phyloP scores from a whole-genome alignment of 305 asterid species.

The Salvia sclarea region DNA sequence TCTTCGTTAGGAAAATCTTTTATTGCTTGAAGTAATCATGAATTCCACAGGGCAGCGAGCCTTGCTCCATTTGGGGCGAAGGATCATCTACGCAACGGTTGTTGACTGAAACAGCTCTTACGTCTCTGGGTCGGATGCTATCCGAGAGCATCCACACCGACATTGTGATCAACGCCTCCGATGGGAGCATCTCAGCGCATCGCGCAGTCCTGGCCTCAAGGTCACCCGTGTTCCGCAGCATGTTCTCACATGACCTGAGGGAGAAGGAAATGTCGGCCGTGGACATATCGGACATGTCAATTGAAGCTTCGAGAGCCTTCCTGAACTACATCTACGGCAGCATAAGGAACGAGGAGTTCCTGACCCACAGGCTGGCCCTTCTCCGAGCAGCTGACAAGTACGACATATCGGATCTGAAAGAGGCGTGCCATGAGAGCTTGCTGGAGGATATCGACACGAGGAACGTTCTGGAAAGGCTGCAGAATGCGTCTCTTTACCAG shows the following conservation, averaged over 20 bases:
- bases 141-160: constrained; percentile 88
- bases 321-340: constrained; percentile 74
- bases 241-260: constrained; percentile 89
- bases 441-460: constrained; percentile 73
- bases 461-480: constrained; percentile 89
- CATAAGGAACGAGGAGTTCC: constrained; percentile 57
- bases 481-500: constrained; percentile 69
- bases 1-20: no score
- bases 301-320: constrained; percentile 77
- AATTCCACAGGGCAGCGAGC: constrained; percentile 54
- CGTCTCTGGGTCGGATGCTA: constrained; percentile 77
- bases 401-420: constrained; percentile 72
- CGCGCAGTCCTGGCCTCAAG: constrained; percentile 92
- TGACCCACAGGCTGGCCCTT: constrained; percentile 67
- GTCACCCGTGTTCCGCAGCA: constrained; percentile 87
- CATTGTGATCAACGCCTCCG: constrained; percentile 64
- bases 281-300: constrained; percentile 82
- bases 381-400: constrained; percentile 93
- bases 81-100: constrained; percentile 13
- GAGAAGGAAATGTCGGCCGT: constrained; percentile 76
- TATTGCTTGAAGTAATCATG: no score
- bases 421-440: constrained; percentile 83
- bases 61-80: constrained; percentile 73
- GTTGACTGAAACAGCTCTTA: constrained; percentile 49
- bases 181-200: constrained; percentile 74